Evolutionary conservation across 352 stramenopile species (phyloP).

Genomic region (Phytophthora boehmeriae): DNA sequence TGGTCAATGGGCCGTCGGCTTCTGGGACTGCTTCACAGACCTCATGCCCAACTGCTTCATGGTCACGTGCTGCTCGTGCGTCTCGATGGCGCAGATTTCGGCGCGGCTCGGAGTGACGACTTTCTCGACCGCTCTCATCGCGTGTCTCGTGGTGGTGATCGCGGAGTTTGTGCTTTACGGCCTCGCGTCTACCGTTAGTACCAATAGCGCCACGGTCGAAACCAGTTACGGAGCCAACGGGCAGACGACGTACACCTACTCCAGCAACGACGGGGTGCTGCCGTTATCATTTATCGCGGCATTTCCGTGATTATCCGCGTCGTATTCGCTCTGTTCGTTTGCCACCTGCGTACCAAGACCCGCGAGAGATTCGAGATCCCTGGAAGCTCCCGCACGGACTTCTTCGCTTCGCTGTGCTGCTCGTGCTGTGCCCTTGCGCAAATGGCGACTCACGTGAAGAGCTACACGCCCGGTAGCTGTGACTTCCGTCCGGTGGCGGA

Average conservation of each 20-base stretch:
- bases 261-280: slow-evolving; percentile 13
- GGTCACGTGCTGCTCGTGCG: slow-evolving; percentile 48
- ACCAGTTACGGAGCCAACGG: slow-evolving; percentile 15
- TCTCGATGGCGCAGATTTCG: slow-evolving; percentile 51
- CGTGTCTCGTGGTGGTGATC: slow-evolving; percentile 29
- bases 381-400: slow-evolving; percentile 37
- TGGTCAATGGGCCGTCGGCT: slow-evolving; percentile 29
- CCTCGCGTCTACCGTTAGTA: slow-evolving; percentile 11
- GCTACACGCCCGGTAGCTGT: slow-evolving; percentile 51
- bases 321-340: slow-evolving; percentile 25
- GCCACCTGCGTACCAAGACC: slow-evolving; percentile 34
- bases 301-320: slow-evolving; percentile 22
- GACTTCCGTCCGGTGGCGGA: slow-evolving; percentile 35
- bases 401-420: slow-evolving; percentile 44
- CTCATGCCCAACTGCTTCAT: slow-evolving; percentile 57
- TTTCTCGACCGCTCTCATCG: slow-evolving; percentile 33
- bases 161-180: slow-evolving; percentile 21
- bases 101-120: slow-evolving; percentile 41
- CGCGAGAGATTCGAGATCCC: slow-evolving; percentile 51
- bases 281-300: slow-evolving; percentile 18
- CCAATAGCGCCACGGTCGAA: slow-evolving; percentile 24
- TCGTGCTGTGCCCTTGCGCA: slow-evolving; percentile 52
- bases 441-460: slow-evolving; percentile 64
- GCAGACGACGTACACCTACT: slow-evolving; percentile 16
- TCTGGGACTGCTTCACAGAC: slow-evolving; percentile 50